Evolutionary conservation across 805 yeast species (phyloP), one percentile per base, ranked within the genome.

Genomic region (Wickerhamiella spandovensis): DNA sequence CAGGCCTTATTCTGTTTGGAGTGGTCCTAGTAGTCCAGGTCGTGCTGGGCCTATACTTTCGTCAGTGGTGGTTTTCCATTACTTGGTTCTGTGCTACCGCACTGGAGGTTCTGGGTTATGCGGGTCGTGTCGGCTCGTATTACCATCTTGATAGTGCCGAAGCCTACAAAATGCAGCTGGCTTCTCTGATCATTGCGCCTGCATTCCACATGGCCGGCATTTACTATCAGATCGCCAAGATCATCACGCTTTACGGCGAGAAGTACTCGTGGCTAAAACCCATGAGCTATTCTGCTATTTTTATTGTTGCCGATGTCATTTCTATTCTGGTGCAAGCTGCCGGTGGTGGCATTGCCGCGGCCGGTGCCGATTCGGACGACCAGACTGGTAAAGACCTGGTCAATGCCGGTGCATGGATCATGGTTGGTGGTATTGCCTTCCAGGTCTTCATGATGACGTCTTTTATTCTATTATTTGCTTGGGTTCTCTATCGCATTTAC

Each of bases 171-270:
- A 65, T 80, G 58, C 94, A 87, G 63, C 74, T 82, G 54, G 74
- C 80, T 50, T 72, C 81, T 58, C 67, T 86, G 50, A 84, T 90
- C 0, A 65, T 87, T 46, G 90, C 86, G 0, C 95, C 95, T 0
- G 86, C 85, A 20, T 82, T 87, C 63, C 69, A 84, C 44, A 82
- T 84, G 84, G 95, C 84, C 3, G 95, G 90, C 1, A 71, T 87
- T 2, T 88, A 87, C 66, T 82, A 74, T 56, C 70, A 79, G 49
- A 66, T 87, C 55, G 87, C 83, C 5, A 82, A 84, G 64, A 57
- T 82, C 47, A 69, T 80, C 45, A 78, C 81, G 50, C 64, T 84
- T 1, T 79, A 77, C 58, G 86, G 86, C 1, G 67, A 70, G 51
- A 60, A 67, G 17, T 79, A 66, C 55, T 78, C 88, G 8, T 48